Percentiles rank a stretch among this genome's conserved stretches.
phyloP scores from a whole-genome alignment of 495 filamentous ascomycete genomes.

The Talaromyces nanjingensis region DNA sequence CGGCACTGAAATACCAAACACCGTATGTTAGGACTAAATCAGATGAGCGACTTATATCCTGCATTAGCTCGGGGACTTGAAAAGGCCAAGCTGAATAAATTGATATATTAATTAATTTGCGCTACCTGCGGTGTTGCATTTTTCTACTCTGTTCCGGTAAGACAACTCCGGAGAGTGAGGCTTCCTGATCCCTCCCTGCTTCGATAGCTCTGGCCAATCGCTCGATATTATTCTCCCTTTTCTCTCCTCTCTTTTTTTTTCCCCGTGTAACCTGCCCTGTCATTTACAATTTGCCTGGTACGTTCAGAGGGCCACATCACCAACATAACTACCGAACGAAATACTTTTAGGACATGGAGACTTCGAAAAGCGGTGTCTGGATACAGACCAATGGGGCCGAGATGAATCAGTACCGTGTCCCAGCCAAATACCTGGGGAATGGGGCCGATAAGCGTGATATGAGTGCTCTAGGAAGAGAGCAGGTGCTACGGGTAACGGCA shows the following conservation, averaged over 20 bases:
- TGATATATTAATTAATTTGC: background rate
- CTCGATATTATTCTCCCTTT: background rate
- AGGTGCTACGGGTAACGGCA: slow-evolving; percentile 32
- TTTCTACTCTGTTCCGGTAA: background rate
- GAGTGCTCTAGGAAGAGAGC: slow-evolving; percentile 34
- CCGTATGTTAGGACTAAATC: background rate
- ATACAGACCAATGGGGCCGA: background rate
- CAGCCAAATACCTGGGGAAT: slow-evolving; percentile 36
- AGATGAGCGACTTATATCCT: background rate
- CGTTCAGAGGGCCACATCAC: background rate
- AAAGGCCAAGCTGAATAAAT: background rate
- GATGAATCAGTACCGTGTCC: slow-evolving; percentile 17
- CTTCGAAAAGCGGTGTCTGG: background rate
- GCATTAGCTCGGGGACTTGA: background rate
- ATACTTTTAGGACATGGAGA: background rate
- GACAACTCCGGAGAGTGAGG: no score
- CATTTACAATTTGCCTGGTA: background rate
- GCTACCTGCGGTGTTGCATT: background rate
- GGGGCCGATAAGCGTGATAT: slow-evolving; percentile 32
- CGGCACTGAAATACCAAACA: background rate
- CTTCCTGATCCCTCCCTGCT: background rate
- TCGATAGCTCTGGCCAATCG: background rate
- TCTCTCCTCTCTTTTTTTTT: background rate
- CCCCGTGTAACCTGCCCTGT: background rate
- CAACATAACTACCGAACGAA: background rate